Conservation (phyloP, 208 protist genomes). For the Crithidia brevicula region DNA sequence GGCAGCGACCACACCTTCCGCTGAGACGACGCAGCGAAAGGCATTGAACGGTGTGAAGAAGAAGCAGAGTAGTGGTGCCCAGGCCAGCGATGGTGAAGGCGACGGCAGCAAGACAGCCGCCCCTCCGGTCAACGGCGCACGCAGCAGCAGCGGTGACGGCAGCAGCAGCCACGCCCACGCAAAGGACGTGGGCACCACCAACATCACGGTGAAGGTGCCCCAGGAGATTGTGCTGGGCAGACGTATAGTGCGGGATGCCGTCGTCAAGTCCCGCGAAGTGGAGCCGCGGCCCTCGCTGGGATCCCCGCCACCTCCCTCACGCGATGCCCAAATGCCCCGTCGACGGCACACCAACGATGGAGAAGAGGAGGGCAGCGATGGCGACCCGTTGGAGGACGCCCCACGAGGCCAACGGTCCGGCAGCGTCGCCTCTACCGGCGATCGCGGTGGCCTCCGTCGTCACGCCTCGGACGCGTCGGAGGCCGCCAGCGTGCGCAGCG, state of each 20-base stretch:
- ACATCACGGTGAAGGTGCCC: background rate
- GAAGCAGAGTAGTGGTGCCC: background rate
- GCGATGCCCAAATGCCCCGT: background rate
- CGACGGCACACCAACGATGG: background rate
- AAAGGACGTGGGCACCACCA: background rate
- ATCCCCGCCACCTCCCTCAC: background rate
- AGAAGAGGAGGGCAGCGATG: background rate
- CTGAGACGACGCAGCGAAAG: background rate
- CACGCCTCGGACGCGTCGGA: background rate
- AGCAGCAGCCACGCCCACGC: background rate
- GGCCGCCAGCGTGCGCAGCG: slow-evolving; percentile 2
- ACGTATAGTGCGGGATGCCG: background rate
- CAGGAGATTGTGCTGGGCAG: background rate
- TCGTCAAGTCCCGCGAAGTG: slow-evolving; percentile 3
- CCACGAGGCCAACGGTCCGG: background rate
- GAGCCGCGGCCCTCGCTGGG: background rate
- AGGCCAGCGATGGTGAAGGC: background rate
- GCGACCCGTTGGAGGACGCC: background rate
- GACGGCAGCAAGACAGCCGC: background rate
- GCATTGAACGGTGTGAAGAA: background rate
- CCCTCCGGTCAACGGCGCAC: too few species aligned
- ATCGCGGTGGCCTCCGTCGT: background rate
- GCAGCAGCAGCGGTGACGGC: background rate
- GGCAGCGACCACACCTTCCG: background rate
- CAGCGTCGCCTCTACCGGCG: background rate